These are phyloP conservation scores for Alternaria angustiovoidea DNA, from an alignment of 2,329 filamentous ascomycete genomes.

Conservation along the genomic window DNA sequence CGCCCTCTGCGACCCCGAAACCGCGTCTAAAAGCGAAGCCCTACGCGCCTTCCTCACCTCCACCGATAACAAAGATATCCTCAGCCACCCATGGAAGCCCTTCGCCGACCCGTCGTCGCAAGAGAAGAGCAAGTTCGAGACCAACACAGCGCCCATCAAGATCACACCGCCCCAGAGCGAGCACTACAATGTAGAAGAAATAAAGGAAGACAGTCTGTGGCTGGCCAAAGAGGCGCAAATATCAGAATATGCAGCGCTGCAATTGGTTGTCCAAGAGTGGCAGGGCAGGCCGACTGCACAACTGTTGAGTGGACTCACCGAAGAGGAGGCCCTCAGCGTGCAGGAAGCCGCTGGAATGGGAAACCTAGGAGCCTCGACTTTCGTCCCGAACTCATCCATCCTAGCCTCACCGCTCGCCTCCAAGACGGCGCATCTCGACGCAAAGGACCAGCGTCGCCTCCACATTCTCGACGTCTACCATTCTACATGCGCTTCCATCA, in stretches of 20 bases:
- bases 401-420: conserved; percentile 38
- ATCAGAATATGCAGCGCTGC: conserved; percentile 82
- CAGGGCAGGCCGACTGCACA: conserved; percentile 79
- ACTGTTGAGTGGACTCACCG: conserved; percentile 74
- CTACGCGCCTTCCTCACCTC: conserved; percentile 76
- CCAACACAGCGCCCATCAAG: conserved; percentile 86
- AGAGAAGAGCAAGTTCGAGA: conserved; percentile 77
- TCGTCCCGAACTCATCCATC: conserved; percentile 55
- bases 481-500: conserved; percentile 69
- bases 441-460: conserved; percentile 67
- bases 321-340: conserved; percentile 79
- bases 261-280: conserved; percentile 82
- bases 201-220: conserved; percentile 89
- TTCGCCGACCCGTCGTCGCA: conserved; percentile 70
- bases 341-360: conserved; percentile 75
- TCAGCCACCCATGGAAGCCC: conserved; percentile 72
- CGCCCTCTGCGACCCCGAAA: conserved; percentile 62
- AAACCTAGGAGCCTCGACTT: conserved; percentile 64
- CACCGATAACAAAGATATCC: conserved; percentile 70
- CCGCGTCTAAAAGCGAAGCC: conserved; percentile 40
- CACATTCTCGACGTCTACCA: conserved; percentile 77
- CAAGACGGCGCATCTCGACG: conserved; percentile 61
- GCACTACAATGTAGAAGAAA: conserved; percentile 75
- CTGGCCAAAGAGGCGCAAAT: conserved; percentile 79
- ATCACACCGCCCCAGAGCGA: conserved; percentile 72